phyloP scores from a whole-genome alignment of 192 early-diverging fungal genomes.

The Backusella luteola region DNA sequence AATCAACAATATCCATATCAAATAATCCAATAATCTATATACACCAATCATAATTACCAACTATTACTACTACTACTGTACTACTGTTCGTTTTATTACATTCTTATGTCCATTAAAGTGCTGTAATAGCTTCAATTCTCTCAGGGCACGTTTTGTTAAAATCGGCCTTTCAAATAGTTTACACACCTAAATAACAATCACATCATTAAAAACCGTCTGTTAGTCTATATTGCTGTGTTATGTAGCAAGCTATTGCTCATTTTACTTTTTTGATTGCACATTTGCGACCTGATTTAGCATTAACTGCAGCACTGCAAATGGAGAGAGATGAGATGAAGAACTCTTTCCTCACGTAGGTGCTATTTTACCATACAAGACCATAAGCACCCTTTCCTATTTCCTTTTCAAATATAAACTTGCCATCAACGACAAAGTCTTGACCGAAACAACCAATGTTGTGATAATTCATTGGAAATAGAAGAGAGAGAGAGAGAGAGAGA shows the following conservation, averaged over 20 bases:
- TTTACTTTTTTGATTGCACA: slow-evolving; percentile 31
- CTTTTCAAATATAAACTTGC: slow-evolving; percentile 60
- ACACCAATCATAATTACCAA: background rate
- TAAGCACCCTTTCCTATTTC: slow-evolving; percentile 90
- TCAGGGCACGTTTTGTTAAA: slow-evolving; percentile 87
- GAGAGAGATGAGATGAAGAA: background rate
- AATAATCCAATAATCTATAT: slow-evolving; percentile 72
- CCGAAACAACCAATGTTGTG: slow-evolving; percentile 8
- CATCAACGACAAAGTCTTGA: slow-evolving; percentile 36
- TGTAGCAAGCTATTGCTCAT: slow-evolving; percentile 64
- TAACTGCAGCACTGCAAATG: slow-evolving; percentile 1
- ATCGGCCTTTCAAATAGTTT: slow-evolving; percentile 87
- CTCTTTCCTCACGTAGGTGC: too few species aligned
- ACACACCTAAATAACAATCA: slow-evolving; percentile 3
- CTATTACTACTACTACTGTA: background rate
- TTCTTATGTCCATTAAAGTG: slow-evolving; percentile 98
- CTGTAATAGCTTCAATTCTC: slow-evolving; percentile 91
- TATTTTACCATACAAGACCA: slow-evolving; percentile 76
- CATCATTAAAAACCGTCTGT: background rate
- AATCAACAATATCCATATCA: slow-evolving; percentile 77
- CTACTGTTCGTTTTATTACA: slow-evolving; percentile 21
- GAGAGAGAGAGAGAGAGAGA: background rate
- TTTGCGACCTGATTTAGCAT: background rate
- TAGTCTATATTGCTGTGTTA: slow-evolving; percentile 19
- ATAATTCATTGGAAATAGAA: background rate